Evolutionary conservation across 129 eudicot species (phyloP).

Genomic region (Daucus carota): DNA sequence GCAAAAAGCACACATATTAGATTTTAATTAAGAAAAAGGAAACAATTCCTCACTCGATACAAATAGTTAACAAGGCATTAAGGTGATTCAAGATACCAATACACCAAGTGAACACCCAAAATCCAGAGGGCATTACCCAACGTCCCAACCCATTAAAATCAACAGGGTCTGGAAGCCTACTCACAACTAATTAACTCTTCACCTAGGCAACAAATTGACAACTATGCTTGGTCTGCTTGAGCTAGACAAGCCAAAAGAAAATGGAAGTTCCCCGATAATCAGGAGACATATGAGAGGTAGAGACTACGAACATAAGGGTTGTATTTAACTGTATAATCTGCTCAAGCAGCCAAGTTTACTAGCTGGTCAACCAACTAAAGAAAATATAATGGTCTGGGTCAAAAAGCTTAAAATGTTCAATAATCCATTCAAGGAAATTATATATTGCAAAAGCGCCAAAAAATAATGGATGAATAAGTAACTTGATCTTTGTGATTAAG

Average conservation of each 20-base stretch:
- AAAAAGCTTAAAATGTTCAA: neutral
- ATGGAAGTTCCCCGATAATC: neutral
- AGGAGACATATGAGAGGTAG: neutral
- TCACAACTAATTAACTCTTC: neutral
- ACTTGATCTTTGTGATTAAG: neutral
- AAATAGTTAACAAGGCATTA: neutral
- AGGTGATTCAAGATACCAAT: neutral
- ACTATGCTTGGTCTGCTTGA: neutral
- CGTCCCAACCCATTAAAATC: too few relatives aligned
- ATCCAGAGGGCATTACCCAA: neutral
- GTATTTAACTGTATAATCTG: neutral
- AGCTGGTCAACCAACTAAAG: neutral
- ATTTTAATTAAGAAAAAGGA: too few relatives aligned
- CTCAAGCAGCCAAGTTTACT: neutral
- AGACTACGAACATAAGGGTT: neutral
- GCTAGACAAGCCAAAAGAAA: neutral
- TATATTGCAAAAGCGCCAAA: neutral
- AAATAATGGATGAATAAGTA: neutral
- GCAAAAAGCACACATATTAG: too few relatives aligned
- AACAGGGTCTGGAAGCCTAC: neutral
- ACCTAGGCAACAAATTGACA: neutral
- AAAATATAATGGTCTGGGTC: neutral
- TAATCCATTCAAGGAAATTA: neutral
- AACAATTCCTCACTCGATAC: too few relatives aligned
- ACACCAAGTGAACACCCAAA: neutral